Evolutionary conservation across 1,139 yeast species (phyloP).

Genomic region (Nakaseomyces sp.): DNA sequence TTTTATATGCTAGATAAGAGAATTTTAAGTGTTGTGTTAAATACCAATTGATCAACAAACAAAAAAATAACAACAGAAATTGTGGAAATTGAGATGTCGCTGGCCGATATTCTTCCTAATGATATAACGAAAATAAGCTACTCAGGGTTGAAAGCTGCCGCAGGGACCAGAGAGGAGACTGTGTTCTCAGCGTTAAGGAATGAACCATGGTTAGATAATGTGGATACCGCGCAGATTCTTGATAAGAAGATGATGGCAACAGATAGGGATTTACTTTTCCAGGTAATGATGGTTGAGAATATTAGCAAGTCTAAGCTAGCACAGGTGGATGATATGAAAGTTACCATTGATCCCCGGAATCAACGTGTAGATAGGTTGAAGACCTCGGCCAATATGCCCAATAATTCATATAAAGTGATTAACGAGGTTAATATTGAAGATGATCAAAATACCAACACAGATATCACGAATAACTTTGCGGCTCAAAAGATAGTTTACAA

Average conservation of each 20-base stretch:
- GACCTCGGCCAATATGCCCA: not conserved
- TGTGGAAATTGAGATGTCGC: not conserved
- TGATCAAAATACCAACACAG: conserved; percentile 17
- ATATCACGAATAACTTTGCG: conserved; percentile 10
- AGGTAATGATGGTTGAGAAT: conserved; percentile 36
- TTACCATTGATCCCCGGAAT: conserved; percentile 25
- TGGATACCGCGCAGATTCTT: conserved; percentile 10
- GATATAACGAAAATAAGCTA: not conserved
- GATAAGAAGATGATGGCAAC: conserved; percentile 16
- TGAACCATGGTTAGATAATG: conserved; percentile 19
- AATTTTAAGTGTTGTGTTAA: too few relatives aligned
- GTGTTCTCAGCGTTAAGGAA: conserved; percentile 19
- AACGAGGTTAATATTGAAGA: conserved; percentile 22
- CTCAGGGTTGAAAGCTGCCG: not conserved
- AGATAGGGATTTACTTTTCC: conserved; percentile 32
- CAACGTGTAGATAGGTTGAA: conserved; percentile 26
- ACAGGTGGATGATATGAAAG: conserved; percentile 32
- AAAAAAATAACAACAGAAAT: not conserved
- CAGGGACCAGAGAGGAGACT: conserved; percentile 13
- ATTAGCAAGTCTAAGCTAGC: conserved; percentile 30
- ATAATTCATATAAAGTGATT: conserved; percentile 11
- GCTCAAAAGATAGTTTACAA: conserved; percentile 25
- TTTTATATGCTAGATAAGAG: too few relatives aligned
- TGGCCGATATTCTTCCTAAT: conserved; percentile 4
- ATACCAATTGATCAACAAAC: too few relatives aligned